These are phyloP conservation scores for Cryptococcus sp. DNA, from an alignment of 1,284 basidiomycete genomes.

Conservation along the genomic window DNA sequence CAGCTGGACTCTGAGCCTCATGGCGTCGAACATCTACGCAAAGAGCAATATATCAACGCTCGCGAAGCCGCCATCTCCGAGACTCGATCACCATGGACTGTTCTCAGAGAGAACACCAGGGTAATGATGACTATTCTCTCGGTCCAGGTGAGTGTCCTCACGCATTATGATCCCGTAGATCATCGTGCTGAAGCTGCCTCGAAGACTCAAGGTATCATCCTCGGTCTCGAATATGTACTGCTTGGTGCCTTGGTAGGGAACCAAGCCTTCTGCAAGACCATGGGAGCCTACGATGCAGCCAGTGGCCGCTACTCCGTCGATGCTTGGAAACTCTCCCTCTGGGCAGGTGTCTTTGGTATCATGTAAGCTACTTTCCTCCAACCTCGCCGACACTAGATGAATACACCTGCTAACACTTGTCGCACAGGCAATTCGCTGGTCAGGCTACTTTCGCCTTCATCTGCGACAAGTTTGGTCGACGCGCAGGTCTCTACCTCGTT, in stretches of 20 bases:
- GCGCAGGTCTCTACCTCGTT: slow-evolving; percentile 13
- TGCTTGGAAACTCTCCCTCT: slow-evolving; percentile 6
- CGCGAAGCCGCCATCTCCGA: background rate
- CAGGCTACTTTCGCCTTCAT: slow-evolving; percentile 13
- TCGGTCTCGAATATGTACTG: slow-evolving; percentile 12
- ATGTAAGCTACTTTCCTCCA: background rate
- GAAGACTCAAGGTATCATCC: slow-evolving; percentile 10
- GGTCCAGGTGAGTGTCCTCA: background rate
- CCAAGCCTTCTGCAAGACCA: slow-evolving; percentile 8
- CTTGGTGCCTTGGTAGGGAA: slow-evolving; percentile 10
- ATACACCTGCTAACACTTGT: background rate
- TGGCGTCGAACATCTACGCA: background rate
- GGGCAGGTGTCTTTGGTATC: slow-evolving; percentile 14
- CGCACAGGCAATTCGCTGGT: slow-evolving; percentile 15
- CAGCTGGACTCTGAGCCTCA: no score
- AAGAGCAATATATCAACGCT: background rate
- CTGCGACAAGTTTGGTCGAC: slow-evolving; percentile 22
- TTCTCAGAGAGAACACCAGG: background rate
- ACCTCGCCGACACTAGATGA: background rate
- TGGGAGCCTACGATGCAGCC: slow-evolving; percentile 5
- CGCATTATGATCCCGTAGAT: background rate
- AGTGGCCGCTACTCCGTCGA: slow-evolving; percentile 1
- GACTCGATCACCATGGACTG: background rate
- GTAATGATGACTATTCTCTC: background rate
- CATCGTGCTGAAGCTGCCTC: no score